phyloP scores from a whole-genome alignment of 208 protist genomes.

The Leishmania arabica region DNA sequence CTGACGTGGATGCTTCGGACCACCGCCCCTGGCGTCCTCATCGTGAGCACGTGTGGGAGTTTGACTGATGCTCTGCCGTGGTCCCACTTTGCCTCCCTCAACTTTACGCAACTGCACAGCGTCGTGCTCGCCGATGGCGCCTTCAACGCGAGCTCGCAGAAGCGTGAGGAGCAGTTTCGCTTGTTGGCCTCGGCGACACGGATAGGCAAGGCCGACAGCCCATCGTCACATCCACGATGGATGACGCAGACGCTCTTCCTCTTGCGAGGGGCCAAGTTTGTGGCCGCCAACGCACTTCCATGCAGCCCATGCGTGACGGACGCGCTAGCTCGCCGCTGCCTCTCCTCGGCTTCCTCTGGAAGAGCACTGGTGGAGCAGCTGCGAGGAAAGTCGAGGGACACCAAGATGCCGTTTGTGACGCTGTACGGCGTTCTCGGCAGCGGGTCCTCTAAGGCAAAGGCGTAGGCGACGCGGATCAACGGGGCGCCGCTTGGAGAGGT shows the following conservation, averaged over 20 bases:
- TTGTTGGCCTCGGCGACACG: slow-evolving; percentile 7
- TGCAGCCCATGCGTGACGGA: slow-evolving; percentile 41
- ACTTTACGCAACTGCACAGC: slow-evolving; percentile 52
- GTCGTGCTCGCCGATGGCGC: slow-evolving; percentile 42
- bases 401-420: slow-evolving; percentile 36
- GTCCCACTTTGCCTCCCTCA: slow-evolving; percentile 37
- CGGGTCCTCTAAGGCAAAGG: slow-evolving; percentile 26
- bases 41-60: slow-evolving; percentile 52
- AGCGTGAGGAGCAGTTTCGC: slow-evolving; percentile 60
- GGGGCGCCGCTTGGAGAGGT: background rate
- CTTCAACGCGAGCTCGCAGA: slow-evolving; percentile 46
- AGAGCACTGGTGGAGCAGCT: slow-evolving; percentile 43
- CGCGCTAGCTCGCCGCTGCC: slow-evolving; percentile 40
- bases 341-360: slow-evolving; percentile 38
- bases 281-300: slow-evolving; percentile 48
- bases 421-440: slow-evolving; percentile 35
- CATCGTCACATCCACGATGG: slow-evolving; percentile 33
- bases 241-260: slow-evolving; percentile 64
- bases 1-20: slow-evolving; percentile 43
- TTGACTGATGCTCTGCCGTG: slow-evolving; percentile 42
- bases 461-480: background rate
- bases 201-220: background rate
- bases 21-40: slow-evolving; percentile 11
- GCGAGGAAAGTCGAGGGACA: slow-evolving; percentile 34
- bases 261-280: slow-evolving; percentile 61